Base-by-base conservation (phyloP, 805 yeast species). In the Pichia phayaonensis region DNA sequence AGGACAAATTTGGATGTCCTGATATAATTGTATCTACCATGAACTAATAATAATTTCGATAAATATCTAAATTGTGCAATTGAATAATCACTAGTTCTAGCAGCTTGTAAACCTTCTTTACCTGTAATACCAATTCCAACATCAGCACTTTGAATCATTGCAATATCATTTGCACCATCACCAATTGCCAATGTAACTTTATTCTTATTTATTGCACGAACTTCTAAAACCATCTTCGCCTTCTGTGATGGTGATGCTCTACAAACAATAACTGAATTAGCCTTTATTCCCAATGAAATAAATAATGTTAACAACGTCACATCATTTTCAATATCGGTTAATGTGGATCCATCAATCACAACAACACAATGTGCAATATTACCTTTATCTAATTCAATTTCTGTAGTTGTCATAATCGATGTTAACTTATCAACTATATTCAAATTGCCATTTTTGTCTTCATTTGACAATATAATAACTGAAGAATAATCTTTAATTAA, bases 121-220 rank as follows among this genome's bases (percentile, higher is more conserved):
- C 99, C 99, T 1, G 98, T 90, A 48, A 94, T 94, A 27, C 99
- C 99, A 55, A 94, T 80, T 27, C 99, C 99, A 50, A 94, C 89
- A 67, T 94, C 98, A 0, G 99, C 99, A 61, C 95, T 85, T 70
- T 94, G 97, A 54, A 94, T 94, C 99, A 94, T 94, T 1, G 99
- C 98, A 63, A 94, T 90, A 67, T 94, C 99, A 64, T 94, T 94
- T 2, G 99, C 99, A 56, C 99, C 99, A 69, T 94, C 99, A 8
- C 99, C 99, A 63, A 94, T 86, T 0, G 99, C 99, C 54, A 94
- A 73, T 0, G 97, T 89, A 7, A 94, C 97, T 40, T 86, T 76
- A 2, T 69, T 69, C 46, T 75, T 81, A 59, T 84, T 77, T 51
- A 83, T 70, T n/a, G 75, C 71, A 47, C 98, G 75, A n/a, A 95